phyloP scores from a whole-genome alignment of 2,329 filamentous ascomycete species.

The Scedosporium apiospermum region DNA sequence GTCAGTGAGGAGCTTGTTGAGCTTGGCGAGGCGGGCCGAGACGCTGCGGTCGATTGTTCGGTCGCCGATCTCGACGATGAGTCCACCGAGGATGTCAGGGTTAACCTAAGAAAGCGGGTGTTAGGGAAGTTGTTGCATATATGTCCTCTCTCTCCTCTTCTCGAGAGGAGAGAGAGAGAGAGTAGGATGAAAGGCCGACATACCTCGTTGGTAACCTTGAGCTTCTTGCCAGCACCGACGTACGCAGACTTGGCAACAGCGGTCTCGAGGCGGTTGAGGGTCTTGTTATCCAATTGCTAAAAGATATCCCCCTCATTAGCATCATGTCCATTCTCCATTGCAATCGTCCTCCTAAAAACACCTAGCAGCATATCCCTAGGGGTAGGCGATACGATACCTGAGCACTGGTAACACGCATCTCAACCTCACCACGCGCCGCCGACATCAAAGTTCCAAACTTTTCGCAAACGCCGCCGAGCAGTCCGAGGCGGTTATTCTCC shows the following conservation, averaged over 20 bases:
- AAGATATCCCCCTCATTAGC: slow-evolving; percentile 14
- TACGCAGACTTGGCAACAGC: slow-evolving; percentile 85
- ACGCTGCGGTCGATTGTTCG: slow-evolving; percentile 97
- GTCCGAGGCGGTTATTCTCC: slow-evolving; percentile 88
- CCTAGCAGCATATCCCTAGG: background rate
- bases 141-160: background rate
- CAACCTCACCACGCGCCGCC: slow-evolving; percentile 84
- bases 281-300: slow-evolving; percentile 78
- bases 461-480: slow-evolving; percentile 71
- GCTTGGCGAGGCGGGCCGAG: slow-evolving; percentile 86
- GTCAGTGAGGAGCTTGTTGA: slow-evolving; percentile 99
- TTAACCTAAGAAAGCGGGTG: slow-evolving; percentile 57
- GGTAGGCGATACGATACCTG: slow-evolving; percentile 48
- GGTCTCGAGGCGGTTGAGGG: slow-evolving; percentile 73
- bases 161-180: background rate
- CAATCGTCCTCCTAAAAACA: background rate
- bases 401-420: slow-evolving; percentile 85
- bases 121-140: background rate
- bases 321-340: background rate
- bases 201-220: slow-evolving; percentile 92
- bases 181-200: background rate
- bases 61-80: slow-evolving; percentile 94
- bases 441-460: slow-evolving; percentile 87
- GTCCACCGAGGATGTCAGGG: slow-evolving; percentile 85
- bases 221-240: slow-evolving; percentile 86